Evolutionary conservation across 202 grass and related monocot species (phyloP), one percentile per base, ranked within the genome.

Genomic region (Schoenoplectus triqueter): DNA sequence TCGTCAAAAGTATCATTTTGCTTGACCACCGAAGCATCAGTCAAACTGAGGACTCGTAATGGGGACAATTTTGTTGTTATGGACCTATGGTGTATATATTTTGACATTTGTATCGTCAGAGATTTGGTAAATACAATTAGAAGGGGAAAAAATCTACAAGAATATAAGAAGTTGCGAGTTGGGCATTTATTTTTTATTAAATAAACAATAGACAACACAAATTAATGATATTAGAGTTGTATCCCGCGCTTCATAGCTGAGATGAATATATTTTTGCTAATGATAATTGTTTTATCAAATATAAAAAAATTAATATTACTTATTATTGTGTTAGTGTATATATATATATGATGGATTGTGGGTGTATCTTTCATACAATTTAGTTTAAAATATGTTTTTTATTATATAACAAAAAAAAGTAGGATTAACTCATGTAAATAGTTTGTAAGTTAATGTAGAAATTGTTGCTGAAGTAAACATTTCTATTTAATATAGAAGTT

Each of bases 1-100:
- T 31, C 31, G 73, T 77, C 51, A 76, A 76, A 31, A 59, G 73
- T 57, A 57, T 60, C 31, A 52, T 60, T 10, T 60, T 78, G 14
- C 67, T 78, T 17, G 73, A 77, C 73, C 21, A 41, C 73, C 49
- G 21, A 77, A 77, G 11, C 22, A 77, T 54, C 50, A 14, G 50
- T 76, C 73, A 76, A 54, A n/a, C 56, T 14, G 56, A 56, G 31
- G 31, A 56, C 40, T 55, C 7, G 21, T 6, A 31, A 31, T 31
- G 31, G 31, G 31, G 20, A 55, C 50, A 57, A 14, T 40, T 52
- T 52, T 59, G 13, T 4, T 40, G 31, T 40, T 76, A 4, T n/a
- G n/a, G n/a, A n/a, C n/a, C n/a, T n/a, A n/a, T 54, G 71, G 49
- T 74, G 31, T 31, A 31, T 47, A 47, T 71, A 50, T 73, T 19